phyloP scores from a whole-genome alignment of 768 basidiomycete species.

The Tricholoma terreum region DNA sequence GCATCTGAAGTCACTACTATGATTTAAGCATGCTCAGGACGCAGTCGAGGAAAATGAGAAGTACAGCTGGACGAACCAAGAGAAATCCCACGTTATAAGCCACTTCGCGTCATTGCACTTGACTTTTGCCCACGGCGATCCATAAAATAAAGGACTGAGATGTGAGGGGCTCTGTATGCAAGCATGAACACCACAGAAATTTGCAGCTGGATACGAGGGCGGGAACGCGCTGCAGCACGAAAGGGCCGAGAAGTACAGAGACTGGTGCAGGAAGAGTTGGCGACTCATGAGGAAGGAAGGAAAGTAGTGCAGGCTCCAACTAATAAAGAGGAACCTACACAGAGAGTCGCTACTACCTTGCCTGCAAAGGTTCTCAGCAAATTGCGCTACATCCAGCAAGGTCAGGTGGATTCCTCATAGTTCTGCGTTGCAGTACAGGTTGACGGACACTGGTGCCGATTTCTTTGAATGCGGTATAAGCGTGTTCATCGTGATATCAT shows the following conservation, averaged over 20 bases:
- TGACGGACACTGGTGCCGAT: conserved; percentile 60
- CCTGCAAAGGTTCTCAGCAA: too few relatives aligned
- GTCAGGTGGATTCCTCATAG: conserved; percentile 48
- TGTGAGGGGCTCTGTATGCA: conserved; percentile 74
- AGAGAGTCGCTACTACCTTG: conserved; percentile 82
- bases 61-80: conserved; percentile 53
- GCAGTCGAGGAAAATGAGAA: background rate
- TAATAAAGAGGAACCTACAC: conserved; percentile 88
- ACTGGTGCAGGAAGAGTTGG: conserved; percentile 97
- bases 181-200: conserved; percentile 72
- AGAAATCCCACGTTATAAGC: conserved; percentile 96
- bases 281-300: conserved; percentile 98
- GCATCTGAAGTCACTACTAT: conserved; percentile 74
- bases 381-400: conserved; percentile 52
- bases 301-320: conserved; percentile 91
- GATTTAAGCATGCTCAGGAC: background rate
- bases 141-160: conserved; percentile 84
- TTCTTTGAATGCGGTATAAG: conserved; percentile 77
- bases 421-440: conserved; percentile 64
- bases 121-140: conserved; percentile 78
- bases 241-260: conserved; percentile 93
- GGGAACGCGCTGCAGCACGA: conserved; percentile 69
- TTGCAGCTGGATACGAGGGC: conserved; percentile 75
- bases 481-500: conserved; percentile 6
- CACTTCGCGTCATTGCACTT: conserved; percentile 77